Base-by-base conservation (phyloP, 371 early-diverging fungal species). In the Choanephora cucurbitarum region DNA sequence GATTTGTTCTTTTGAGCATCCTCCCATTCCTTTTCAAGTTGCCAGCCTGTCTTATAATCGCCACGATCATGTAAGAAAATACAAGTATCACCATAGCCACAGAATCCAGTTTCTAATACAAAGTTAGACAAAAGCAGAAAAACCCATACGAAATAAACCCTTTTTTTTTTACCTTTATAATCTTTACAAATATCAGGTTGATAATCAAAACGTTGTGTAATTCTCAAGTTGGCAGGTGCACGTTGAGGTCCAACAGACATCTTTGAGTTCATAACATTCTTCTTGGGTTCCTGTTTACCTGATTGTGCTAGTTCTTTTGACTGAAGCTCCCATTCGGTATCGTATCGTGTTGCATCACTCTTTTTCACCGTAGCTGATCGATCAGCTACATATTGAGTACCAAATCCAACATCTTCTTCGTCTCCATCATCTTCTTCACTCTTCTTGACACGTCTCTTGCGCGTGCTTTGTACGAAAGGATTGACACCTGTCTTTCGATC, bases 141-240 rank as follows among this genome's bases (percentile, higher is more conserved):
- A 15, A 31, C 14, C 19, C 28, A 24, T 31, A 42, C 8, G 1
- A 18, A 33, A 42, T 14, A 46, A 37, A 19, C 6, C n/a, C 17
- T 9, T 18, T 0, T 39, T 17, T 62, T 11, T 14, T 75, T 81
- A 77, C 90, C 90, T 75, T 97, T 97, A 75, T 96, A 98, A 79
- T 98, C 98, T 75, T 98, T 98, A 82, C 98, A 98, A 28, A 98
- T 80, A 59, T 95, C 96, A n/a, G 95, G 95, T 68, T 95, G 94
- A 74, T 97, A 98, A 74, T 98, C 99, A 58, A 97, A 91, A 10
- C 92, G 84, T 45, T 81, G 83, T 5, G 93, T 92, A 0, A 95
- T 88, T 49, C 97, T 84, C 42, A 97, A 78, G 65, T 95, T 90
- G 14, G 91, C 72, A 15, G 92, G 84, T 2, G 90, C 95, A 15